Evolutionary conservation across 345 rosid genomes (phyloP).

Genomic region (Passiflora organensis): DNA sequence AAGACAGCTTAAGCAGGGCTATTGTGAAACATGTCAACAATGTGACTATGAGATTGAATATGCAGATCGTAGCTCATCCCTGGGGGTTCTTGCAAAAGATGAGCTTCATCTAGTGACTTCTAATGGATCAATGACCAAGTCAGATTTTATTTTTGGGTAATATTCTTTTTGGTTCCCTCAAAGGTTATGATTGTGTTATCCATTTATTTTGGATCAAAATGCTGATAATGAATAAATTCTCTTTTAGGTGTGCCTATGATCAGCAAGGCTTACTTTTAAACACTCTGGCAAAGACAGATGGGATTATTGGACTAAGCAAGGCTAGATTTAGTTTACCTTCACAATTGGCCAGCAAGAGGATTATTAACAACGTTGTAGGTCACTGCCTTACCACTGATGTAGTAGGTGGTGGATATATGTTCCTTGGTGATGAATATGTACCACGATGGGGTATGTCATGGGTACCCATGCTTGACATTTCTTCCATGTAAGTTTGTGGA

Average conservation of each 20-base stretch:
- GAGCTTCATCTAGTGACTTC: conserved; percentile 53
- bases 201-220: conserved; percentile 4
- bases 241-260: conserved; percentile 83
- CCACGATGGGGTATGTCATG: conserved; percentile 73
- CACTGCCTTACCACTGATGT: conserved; percentile 74
- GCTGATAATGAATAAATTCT: conserved; percentile 14
- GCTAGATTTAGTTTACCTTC: conserved; percentile 88
- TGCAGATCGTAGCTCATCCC: conserved; percentile 87
- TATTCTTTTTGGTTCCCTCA: background rate
- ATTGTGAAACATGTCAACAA: conserved; percentile 59
- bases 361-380: conserved; percentile 76
- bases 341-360: conserved; percentile 75
- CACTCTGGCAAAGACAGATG: conserved; percentile 71
- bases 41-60: conserved; percentile 95
- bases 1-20: conserved; percentile 36
- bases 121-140: conserved; percentile 60
- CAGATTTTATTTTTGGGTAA: conserved; percentile 75
- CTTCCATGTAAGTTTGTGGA: conserved; percentile 53
- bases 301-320: conserved; percentile 83
- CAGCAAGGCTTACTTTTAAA: conserved; percentile 80
- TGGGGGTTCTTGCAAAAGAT: conserved; percentile 87
- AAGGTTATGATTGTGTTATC: background rate
- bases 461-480: conserved; percentile 65
- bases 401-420: conserved; percentile 67
- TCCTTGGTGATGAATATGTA: conserved; percentile 77